Evolutionary conservation across 805 yeast genomes (phyloP).

Genomic region (Cyberlindnera galapagoensis): DNA sequence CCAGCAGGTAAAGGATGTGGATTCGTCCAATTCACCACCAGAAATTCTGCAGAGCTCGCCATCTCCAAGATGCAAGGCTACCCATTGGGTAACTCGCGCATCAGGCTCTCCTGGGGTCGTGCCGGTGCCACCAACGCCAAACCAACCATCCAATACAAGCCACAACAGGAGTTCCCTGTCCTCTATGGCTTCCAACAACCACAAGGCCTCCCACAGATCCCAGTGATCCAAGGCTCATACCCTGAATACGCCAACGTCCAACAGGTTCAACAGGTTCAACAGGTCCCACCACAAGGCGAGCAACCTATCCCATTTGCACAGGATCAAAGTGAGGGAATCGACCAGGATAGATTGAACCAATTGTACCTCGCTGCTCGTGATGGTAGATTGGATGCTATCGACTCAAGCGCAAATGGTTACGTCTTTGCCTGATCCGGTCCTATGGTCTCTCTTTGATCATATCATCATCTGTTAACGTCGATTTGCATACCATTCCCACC

Average conservation of each 20-base stretch:
- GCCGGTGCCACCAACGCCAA: constrained; percentile 32
- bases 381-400: constrained; percentile 47
- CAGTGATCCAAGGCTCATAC: too few species aligned
- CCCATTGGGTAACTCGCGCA: constrained; percentile 76
- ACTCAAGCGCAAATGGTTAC: constrained; percentile 38
- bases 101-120: constrained; percentile 86
- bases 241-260: not conserved
- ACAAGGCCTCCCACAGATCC: constrained; percentile 4
- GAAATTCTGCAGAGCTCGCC: constrained; percentile 82
- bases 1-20: constrained; percentile 78
- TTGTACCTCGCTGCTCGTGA: constrained; percentile 49
- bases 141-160: constrained; percentile 18
- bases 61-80: constrained; percentile 85
- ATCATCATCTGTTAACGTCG: too few species aligned
- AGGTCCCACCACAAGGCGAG: constrained; percentile 1
- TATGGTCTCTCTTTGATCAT: too few species aligned
- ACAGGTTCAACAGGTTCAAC: too few species aligned
- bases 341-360: constrained; percentile 40
- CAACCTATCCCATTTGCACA: constrained; percentile 16
- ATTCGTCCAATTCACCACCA: constrained; percentile 72
- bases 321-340: constrained; percentile 28
- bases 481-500: too few species aligned
- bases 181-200: constrained; percentile 19
- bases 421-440: constrained; percentile 9
- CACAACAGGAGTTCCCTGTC: constrained; percentile 20